Base-by-base conservation (phyloP, 352 stramenopile species). In the Globisporangium solare region DNA sequence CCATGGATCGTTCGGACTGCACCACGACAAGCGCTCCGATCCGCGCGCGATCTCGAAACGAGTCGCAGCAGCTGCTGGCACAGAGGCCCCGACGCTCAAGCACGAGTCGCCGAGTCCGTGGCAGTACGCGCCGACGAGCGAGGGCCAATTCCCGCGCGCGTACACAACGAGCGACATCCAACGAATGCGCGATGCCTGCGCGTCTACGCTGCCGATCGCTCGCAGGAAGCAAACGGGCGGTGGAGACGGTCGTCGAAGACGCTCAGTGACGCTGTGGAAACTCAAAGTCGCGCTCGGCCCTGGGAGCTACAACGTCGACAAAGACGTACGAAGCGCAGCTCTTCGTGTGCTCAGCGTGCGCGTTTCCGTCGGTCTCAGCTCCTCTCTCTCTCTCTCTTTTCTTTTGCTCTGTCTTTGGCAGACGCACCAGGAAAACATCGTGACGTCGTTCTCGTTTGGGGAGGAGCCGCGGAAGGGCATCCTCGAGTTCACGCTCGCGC, bases 291-390 rank as follows among this genome's bases (percentile, higher is more conserved):
- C 62, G 14, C 64, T 88, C 4, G 78, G 78, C 5, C 73, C 75
- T 17, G 78, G 78, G 7, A 76, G 62, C 51, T 88, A 88, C 48
- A 66, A 85, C 24, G 64, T 82, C 40, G 70, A 73, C 43, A 69
- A 67, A 48, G 70, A 79, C n/a, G 72, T 79, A 70, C 50, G 62
- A 43, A 2, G 39, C n/a, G 39, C 2, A 43, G 39, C 27, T 35
- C 27, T 43, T 27, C 4, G 8, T 7, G 6, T 14, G 5, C 31
- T 39, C 41, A 48, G 39, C 1, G 18, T 42, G 27, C 27, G 27
- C 27, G n/a, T 35, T 35, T 35, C 7, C 27, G 10, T 10, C 6
- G 7, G 27, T 35, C 27, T 35, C 15, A 51, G 12, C 17, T 35
- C 42, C 10, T 24, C 12, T 20, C 27, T 49, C 47, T 58, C n/a